Evolutionary conservation across 345 rosid genomes (phyloP).

Genomic region (Ceriops zippeliana): DNA sequence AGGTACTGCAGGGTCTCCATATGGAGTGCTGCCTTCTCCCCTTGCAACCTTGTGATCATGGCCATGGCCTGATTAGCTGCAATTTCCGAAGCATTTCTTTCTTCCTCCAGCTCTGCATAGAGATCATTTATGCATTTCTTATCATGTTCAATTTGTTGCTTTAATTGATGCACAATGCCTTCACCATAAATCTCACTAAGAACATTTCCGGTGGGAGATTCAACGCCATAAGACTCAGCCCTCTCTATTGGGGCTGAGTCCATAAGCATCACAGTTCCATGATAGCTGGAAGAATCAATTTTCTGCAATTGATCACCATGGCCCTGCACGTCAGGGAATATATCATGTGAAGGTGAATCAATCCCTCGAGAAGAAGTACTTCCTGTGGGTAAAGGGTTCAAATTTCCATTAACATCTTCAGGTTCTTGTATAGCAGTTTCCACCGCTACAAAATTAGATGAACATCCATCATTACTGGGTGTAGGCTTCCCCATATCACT

Average conservation of each 20-base stretch:
- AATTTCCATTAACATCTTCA: constrained; percentile 46
- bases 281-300: not conserved
- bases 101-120: constrained; percentile 87
- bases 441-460: not conserved
- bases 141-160: constrained; percentile 72
- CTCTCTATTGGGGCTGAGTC: constrained; percentile 38
- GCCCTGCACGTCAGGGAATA: not conserved
- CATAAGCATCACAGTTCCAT: constrained; percentile 20
- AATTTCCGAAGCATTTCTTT: constrained; percentile 78
- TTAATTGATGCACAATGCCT: constrained; percentile 56
- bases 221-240: constrained; percentile 48
- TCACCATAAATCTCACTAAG: constrained; percentile 83
- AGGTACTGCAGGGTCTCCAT: constrained; percentile 90
- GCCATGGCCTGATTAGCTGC: constrained; percentile 96
- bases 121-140: constrained; percentile 45
- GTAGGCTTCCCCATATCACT: constrained; percentile 15
- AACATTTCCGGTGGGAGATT: constrained; percentile 55
- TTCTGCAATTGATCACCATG: constrained; percentile 43
- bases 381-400: constrained; percentile 33
- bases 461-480: not conserved
- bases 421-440: not conserved
- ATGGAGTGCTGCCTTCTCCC: constrained; percentile 78
- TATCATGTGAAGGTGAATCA: not conserved
- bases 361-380: not conserved
- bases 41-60: constrained; percentile 93